Evolutionary conservation across 2,329 filamentous ascomycete genomes (phyloP), one percentile per base, ranked within the genome.

Genomic region (Sordariomycetes sp.): DNA sequence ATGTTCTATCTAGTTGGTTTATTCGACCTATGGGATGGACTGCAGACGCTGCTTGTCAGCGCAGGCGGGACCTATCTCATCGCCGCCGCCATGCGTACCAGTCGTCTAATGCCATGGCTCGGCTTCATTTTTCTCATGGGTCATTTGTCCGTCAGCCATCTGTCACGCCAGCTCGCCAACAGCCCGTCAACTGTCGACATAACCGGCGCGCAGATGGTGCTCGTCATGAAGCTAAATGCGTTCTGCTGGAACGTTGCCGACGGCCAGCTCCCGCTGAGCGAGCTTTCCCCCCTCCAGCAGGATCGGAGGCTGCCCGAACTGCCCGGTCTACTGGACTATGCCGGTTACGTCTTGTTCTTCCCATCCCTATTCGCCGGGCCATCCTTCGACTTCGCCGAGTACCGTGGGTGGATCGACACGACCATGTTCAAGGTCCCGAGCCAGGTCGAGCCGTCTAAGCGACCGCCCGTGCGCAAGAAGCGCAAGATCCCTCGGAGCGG

Each of bases 241-340:
- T 99, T 99, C 69, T 96, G 90, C 75, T 99, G 94, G 94, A 97
- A 97, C 69, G 87, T 97, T 10, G 91, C 94, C 66, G 94, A 99
- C 70, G 95, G 94, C 22, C 85, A 87, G 60, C 79, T 96, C 22
- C 85, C 90, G 3, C 83, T 87, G 20, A 80, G 87, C 51, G 83
- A 92, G 59, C 81, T 99, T n/a, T 89, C 89, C 1, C 89, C 94
- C 55, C 83, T 88, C 53, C 94, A 99, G 70, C 92, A 87, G 67
- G 88, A 92, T 62, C 85, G 89, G 34, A 88, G 88, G 53, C 80
- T 99, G 50, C 79, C 78, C 57, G 74, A 89, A 53, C 78, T 99
- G 58, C 95, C 95, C 0, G 71, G 76, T 22, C 68, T 94, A 1
- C 74, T 97, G 37, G 89, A 97, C 73, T 99, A 88, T 68, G 78